Conservation (phyloP, 2,329 filamentous ascomycete species). For the Neocatenulostroma microsporum region DNA sequence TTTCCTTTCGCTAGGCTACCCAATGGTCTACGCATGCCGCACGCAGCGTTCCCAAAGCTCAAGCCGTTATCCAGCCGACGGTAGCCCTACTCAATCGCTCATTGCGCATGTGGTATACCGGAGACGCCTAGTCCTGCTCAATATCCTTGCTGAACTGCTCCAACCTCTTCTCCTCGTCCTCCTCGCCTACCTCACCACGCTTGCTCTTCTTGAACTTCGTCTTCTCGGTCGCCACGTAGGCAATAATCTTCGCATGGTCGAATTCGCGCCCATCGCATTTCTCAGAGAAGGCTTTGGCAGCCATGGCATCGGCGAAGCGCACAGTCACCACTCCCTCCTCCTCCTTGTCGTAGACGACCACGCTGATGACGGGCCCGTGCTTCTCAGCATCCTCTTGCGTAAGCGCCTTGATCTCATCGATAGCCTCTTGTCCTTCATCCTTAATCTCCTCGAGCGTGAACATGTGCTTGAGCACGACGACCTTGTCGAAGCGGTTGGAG, state of each 20-base stretch:
- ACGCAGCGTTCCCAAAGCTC: no score
- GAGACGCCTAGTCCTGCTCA: conserved; percentile 9
- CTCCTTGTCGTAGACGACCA: conserved; percentile 84
- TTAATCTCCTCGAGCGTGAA: conserved; percentile 81
- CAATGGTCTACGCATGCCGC: no score
- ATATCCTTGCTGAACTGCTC: conserved; percentile 20
- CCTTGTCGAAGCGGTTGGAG: conserved; percentile 60
- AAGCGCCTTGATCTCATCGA: conserved; percentile 90
- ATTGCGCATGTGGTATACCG: no score
- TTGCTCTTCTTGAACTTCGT: conserved; percentile 62
- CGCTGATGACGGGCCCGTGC: conserved; percentile 79
- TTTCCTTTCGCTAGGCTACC: no score
- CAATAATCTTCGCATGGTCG: conserved; percentile 62
- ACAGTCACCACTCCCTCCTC: conserved; percentile 76
- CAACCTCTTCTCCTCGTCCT: conserved; percentile 13
- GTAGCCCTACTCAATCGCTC: no score
- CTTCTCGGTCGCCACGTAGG: conserved; percentile 45
- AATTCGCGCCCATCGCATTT: conserved; percentile 73
- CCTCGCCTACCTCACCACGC: conserved; percentile 29
- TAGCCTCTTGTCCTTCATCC: conserved; percentile 71
- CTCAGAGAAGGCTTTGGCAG: conserved; percentile 62
- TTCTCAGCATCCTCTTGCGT: conserved; percentile 84
- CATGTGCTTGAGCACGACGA: conserved; percentile 85
- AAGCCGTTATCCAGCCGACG: no score
- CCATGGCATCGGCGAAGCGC: conserved; percentile 63